Conservation (phyloP, 768 basidiomycete species). For the Boletus rufocinnamomeus region DNA sequence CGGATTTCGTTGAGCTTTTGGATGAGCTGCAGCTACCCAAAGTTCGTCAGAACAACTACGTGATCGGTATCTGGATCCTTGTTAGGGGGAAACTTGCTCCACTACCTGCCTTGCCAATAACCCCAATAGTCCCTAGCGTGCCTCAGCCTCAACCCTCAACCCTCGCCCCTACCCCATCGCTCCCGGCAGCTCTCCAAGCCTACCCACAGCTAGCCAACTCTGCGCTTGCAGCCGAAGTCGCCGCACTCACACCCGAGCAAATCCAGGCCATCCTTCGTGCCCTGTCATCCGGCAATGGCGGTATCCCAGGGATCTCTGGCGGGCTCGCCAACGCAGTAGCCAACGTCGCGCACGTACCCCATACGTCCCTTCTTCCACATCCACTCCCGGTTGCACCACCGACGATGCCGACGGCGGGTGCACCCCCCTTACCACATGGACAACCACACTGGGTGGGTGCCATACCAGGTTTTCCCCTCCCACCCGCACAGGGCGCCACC, state of each 20-base stretch:
- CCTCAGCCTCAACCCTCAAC: constrained; percentile 22
- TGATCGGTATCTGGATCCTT: constrained; percentile 85
- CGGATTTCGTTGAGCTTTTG: constrained; percentile 83
- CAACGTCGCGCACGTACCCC: constrained; percentile 22
- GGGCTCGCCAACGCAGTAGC: constrained; percentile 31
- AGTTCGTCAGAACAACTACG: constrained; percentile 58
- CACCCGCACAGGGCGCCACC: constrained; percentile 14
- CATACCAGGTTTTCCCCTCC: constrained; percentile 29
- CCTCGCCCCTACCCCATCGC: constrained; percentile 13
- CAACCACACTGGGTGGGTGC: constrained; percentile 25
- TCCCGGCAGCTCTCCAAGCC: constrained; percentile 31
- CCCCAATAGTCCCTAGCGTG: constrained; percentile 9
- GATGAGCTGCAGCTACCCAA: constrained; percentile 75
- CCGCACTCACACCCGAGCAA: constrained; percentile 74
- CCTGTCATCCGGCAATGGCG: constrained; percentile 46
- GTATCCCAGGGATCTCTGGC: constrained; percentile 32
- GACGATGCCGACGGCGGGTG: constrained; percentile 8
- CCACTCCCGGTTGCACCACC: constrained; percentile 20
- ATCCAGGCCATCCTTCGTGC: constrained; percentile 67
- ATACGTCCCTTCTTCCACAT: neutral
- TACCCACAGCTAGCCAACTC: constrained; percentile 45
- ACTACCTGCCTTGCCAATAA: constrained; percentile 34
- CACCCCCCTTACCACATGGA: constrained; percentile 12
- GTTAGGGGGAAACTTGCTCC: constrained; percentile 75
- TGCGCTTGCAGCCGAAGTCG: constrained; percentile 68